Conservation (phyloP, 768 basidiomycete genomes). For the Boletellus ananiceps region DNA sequence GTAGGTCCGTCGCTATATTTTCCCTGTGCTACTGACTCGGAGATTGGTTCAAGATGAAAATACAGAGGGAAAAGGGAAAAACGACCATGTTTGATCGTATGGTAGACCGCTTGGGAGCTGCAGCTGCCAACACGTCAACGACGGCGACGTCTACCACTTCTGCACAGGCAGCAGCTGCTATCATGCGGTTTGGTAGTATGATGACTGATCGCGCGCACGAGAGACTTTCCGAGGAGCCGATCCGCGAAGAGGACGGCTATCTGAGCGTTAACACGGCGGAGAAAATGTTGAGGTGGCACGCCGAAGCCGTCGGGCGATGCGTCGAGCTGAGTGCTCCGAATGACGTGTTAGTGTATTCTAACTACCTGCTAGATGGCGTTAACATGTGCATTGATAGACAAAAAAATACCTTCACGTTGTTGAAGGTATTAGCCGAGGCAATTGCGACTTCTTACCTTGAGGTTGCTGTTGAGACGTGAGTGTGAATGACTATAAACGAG, state of each 20-base stretch:
- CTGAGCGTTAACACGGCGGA: slow-evolving; percentile 75
- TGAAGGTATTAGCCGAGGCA: slow-evolving; percentile 82
- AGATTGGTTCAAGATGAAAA: slow-evolving; percentile 42
- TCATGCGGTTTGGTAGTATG: slow-evolving; percentile 89
- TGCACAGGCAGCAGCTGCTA: slow-evolving; percentile 80
- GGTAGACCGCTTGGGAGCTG: slow-evolving; percentile 77
- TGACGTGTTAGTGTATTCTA: slow-evolving; percentile 66
- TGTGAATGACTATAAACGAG: slow-evolving; percentile 5
- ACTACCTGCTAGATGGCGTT: not conserved
- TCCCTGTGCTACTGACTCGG: slow-evolving; percentile 4
- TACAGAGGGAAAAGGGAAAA: slow-evolving; percentile 56
- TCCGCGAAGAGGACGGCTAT: slow-evolving; percentile 77
- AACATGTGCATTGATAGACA: slow-evolving; percentile 46
- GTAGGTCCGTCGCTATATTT: slow-evolving; percentile 38
- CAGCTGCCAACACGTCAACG: slow-evolving; percentile 60
- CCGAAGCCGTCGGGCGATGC: slow-evolving; percentile 91
- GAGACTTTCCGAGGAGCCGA: slow-evolving; percentile 58
- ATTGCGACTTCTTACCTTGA: slow-evolving; percentile 83
- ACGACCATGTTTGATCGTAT: slow-evolving; percentile 85
- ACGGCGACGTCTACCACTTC: slow-evolving; percentile 63
- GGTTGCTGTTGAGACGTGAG: slow-evolving; percentile 88
- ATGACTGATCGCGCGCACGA: slow-evolving; percentile 49
- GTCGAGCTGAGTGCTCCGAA: slow-evolving; percentile 79
- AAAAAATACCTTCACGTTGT: slow-evolving; percentile 81
- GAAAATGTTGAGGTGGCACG: slow-evolving; percentile 95